Base-by-base conservation (phyloP, 805 yeast species). In the Pichia insulana region DNA sequence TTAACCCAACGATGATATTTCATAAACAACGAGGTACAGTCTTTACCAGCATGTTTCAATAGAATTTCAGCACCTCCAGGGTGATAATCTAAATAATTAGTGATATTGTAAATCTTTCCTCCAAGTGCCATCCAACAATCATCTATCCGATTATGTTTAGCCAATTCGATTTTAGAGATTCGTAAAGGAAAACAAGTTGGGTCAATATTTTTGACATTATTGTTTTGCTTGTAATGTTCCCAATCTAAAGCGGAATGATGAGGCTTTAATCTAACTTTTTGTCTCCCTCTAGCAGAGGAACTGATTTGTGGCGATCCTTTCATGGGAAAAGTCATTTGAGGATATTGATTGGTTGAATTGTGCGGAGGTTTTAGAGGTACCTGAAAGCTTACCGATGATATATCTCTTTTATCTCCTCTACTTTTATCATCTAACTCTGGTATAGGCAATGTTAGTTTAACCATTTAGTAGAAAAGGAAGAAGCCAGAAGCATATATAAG, bases 31-130 rank as follows among this genome's bases (percentile, higher is more conserved):
- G 63, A 50, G 3, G 96, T 86, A 1, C 90, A 92, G 57, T 90
- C 97, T 39, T 69, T 68, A 0, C 96, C 96, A 1, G 94, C 92
- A 53, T 83, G 76, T 39, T 76, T 73, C 76, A 85, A 67, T 34
- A 90, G 64, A 54, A 87, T 85, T 7, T 75, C 77, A 4, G 69
- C 78, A 2, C 98, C 98, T 30, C 98, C 98, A 0, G 98, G 98
- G 52, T 90, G 98, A 59, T 79, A 92, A 42, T 74, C 67, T 30
- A 92, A 56, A 59, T 92, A 90, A 11, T 83, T 78, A 0, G 96
- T 79, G n/a, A 90, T 68, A 55, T 89, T 86, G 65, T 84, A 90
- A 2, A 90, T 95, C 53, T 76, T 82, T 4, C 88, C 85, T 35
- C 76, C 76, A 7, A 90, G 70, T 28, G 76, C 76, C 3, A 92